phyloP scores from a whole-genome alignment of 1,284 basidiomycete genomes.

The Ustilago cynodontis region DNA sequence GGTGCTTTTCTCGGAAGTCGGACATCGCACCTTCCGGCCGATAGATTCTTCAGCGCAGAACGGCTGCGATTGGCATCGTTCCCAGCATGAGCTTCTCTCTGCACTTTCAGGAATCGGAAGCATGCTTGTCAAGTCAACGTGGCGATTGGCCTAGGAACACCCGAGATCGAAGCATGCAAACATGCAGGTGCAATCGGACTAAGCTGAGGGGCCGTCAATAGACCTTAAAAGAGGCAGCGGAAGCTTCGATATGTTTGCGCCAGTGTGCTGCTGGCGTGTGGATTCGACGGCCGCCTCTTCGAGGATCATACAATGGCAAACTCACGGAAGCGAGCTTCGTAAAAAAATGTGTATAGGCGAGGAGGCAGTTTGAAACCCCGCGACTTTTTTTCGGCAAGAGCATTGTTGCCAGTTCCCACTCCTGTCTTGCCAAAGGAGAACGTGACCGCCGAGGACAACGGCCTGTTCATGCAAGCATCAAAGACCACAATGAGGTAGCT shows the following conservation, averaged over 20 bases:
- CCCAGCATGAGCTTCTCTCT: no score
- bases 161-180: constrained; percentile 1
- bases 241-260: no score
- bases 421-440: not conserved
- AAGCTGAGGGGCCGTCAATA: not conserved
- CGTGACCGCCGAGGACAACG: constrained; percentile 20
- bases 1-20: constrained; percentile 29
- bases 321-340: not conserved
- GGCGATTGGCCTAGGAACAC: constrained; percentile 41
- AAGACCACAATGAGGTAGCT: not conserved
- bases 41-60: not conserved
- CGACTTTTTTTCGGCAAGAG: not conserved
- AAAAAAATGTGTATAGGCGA: not conserved
- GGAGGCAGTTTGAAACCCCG: constrained; percentile 2
- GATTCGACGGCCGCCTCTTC: not conserved
- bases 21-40: not conserved
- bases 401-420: not conserved
- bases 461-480: not conserved
- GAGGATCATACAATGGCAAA: not conserved
- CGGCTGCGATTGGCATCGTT: not conserved
- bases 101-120: no score
- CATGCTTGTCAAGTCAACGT: constrained; percentile 17
- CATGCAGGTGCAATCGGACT: not conserved
- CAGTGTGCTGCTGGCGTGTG: not conserved
- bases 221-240: no score